Percentiles rank a stretch among this genome's conserved stretches.
Conservation (phyloP, 306 rosid species). For the Begonia fuchsioides region DNA sequence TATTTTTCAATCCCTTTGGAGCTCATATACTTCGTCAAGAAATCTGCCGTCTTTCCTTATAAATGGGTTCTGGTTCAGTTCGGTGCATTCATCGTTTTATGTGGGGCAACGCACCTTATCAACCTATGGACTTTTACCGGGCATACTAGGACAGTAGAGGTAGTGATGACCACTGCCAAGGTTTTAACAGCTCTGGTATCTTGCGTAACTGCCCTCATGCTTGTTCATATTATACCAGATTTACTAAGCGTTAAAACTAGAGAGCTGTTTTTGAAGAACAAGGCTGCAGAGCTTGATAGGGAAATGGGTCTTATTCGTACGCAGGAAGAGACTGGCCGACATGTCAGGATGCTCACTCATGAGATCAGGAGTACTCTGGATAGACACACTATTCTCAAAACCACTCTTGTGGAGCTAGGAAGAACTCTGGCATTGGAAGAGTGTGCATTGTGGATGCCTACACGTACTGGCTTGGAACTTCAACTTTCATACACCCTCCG, state of each 20-base stretch:
- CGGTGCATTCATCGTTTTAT: slow-evolving; percentile 80
- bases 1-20: slow-evolving; percentile 42
- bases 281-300: slow-evolving; percentile 15
- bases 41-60: slow-evolving; percentile 15
- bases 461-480: slow-evolving; percentile 87
- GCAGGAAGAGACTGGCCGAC: slow-evolving; percentile 14
- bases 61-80: slow-evolving; percentile 88
- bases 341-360: slow-evolving; percentile 16
- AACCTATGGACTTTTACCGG: slow-evolving; percentile 15
- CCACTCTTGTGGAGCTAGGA: slow-evolving; percentile 26
- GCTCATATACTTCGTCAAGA: slow-evolving; percentile 18
- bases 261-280: slow-evolving; percentile 13
- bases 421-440: slow-evolving; percentile 88
- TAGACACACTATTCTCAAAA: slow-evolving; percentile 12
- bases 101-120: slow-evolving; percentile 16
- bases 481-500: slow-evolving; percentile 85
- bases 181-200: slow-evolving; percentile 16
- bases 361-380: slow-evolving; percentile 18
- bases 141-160: slow-evolving; percentile 12
- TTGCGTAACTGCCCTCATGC: slow-evolving; percentile 15
- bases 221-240: slow-evolving; percentile 17
- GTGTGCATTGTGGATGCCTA: slow-evolving; percentile 99
- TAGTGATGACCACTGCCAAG: slow-evolving; percentile 14
- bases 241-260: slow-evolving; percentile 13
- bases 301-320: slow-evolving; percentile 17